Evolutionary conservation across 2,329 filamentous ascomycete species (phyloP).

Genomic region (Malbranchea zuffiana): DNA sequence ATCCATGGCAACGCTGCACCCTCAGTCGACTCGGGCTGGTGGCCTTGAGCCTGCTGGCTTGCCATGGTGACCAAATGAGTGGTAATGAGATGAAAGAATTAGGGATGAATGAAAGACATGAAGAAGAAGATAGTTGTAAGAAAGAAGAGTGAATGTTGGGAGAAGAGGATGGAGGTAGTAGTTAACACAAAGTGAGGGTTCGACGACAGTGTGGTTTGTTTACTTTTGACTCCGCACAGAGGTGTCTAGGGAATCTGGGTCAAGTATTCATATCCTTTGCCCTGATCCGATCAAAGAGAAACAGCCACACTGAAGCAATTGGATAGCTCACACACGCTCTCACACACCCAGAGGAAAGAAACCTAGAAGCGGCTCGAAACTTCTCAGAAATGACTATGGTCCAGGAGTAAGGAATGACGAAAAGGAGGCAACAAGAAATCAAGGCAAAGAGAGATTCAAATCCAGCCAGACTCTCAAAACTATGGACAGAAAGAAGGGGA

Average conservation of each 20-base stretch:
- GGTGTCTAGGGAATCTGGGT: no score
- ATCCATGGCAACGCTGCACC: slow-evolving; percentile 42
- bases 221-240: no score
- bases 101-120: not conserved
- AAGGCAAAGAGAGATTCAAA: not conserved
- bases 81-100: slow-evolving; percentile 5
- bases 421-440: not conserved
- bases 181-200: no score
- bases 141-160: not conserved
- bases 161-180: not conserved
- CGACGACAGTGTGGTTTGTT: no score
- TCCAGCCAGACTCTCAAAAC: not conserved
- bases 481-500: not conserved
- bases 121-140: not conserved
- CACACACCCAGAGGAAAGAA: not conserved
- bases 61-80: slow-evolving; percentile 3
- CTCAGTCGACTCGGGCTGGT: slow-evolving; percentile 16
- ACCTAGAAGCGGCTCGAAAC: no score
- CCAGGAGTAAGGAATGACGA: not conserved
- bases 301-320: not conserved
- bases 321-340: no score
- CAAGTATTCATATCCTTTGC: no score
- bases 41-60: slow-evolving; percentile 1
- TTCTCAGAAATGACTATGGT: no score
- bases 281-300: no score